Base-by-base conservation (phyloP, 305 asterid species). In the Fraxinus floribunda region DNA sequence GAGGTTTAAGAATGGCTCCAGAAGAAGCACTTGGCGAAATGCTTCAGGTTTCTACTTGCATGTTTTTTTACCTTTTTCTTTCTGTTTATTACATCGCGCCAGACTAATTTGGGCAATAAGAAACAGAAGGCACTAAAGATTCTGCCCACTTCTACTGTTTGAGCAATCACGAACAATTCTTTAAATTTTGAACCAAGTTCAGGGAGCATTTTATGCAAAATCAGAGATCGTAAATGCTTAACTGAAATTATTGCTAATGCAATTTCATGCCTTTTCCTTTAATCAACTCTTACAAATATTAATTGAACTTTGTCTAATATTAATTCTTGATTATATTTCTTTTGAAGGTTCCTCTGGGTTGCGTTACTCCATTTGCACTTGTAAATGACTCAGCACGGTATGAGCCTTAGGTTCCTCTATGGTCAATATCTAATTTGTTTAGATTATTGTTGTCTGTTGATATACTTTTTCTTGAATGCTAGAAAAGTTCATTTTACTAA, bases 1-100 rank as follows among this genome's bases (percentile, higher is more conserved):
- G 98, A 83, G 99, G 97, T 78, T 29, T 94, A 80, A 89, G 97
- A 86, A 91, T 94, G 98, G 96, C 98, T 79, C 98, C 99, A 22
- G 98, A 91, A 88, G 98, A 94, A 85, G 92, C 97, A 78, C 94
- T 96, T 85, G 85, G 83, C 3, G 95, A 94, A 85, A 88, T 96
- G 85, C 97, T 94, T 90, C 98, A 93, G 91, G 99, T 94, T 13
- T 75, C 20, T 83, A 44, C 79, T 70, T 57, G 46, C 84, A 70
- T 76, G n/a, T 76, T 20, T 3, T 0, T 62, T 62, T 22, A 20
- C 24, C 10, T 29, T 70, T 70, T 13, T 13, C 39, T 29, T 68
- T 30, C 75, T 29, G n/a, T 66, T 29, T 30, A 30, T 29, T 29
- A 11, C 75, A 29, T 29, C 11, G 16, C 1, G 8, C 38, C 5